These are phyloP conservation scores for Reticulomyxa filosa DNA, from an alignment of 78 protist genomes.

Conservation along the genomic window DNA sequence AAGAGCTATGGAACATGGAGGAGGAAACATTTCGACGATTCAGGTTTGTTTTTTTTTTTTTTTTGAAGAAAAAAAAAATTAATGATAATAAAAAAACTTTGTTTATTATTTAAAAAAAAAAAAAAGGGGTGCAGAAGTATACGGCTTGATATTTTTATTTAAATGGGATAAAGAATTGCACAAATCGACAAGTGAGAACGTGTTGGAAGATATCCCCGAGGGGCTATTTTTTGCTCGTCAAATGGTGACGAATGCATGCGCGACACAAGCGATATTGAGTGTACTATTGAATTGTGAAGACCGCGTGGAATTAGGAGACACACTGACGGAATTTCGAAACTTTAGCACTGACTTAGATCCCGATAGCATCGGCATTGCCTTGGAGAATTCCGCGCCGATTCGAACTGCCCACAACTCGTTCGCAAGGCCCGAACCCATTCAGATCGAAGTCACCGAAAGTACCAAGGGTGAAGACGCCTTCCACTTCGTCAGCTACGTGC, in stretches of 20 bases:
- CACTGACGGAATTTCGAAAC: too few relatives aligned
- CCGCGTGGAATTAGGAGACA: too few relatives aligned
- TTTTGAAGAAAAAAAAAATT: not conserved
- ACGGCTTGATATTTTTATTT: constrained; percentile 76
- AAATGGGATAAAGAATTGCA: constrained; percentile 47
- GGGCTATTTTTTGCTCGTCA: constrained; percentile 17
- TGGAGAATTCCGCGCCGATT: constrained; percentile 40
- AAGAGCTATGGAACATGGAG: constrained; percentile 63
- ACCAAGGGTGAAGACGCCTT: too few relatives aligned
- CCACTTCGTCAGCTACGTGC: constrained; percentile 40
- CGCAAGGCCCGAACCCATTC: too few relatives aligned
- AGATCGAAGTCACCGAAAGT: too few relatives aligned
- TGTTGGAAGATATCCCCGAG: not conserved
- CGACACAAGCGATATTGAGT: constrained; percentile 89
- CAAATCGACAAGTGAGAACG: not conserved
- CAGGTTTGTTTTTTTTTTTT: not conserved
- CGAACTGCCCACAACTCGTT: constrained; percentile 57
- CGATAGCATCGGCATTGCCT: constrained; percentile 62
- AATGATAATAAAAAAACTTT: not conserved
- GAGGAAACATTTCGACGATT: constrained; percentile 16
- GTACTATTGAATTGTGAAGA: constrained; percentile 77
- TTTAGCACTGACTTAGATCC: too few relatives aligned
- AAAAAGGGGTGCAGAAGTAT: constrained; percentile 30
- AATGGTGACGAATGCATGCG: constrained; percentile 82
- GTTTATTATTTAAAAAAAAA: not conserved